phyloP scores from a whole-genome alignment of 2,329 filamentous ascomycete genomes.

The Clonostachys solani region DNA sequence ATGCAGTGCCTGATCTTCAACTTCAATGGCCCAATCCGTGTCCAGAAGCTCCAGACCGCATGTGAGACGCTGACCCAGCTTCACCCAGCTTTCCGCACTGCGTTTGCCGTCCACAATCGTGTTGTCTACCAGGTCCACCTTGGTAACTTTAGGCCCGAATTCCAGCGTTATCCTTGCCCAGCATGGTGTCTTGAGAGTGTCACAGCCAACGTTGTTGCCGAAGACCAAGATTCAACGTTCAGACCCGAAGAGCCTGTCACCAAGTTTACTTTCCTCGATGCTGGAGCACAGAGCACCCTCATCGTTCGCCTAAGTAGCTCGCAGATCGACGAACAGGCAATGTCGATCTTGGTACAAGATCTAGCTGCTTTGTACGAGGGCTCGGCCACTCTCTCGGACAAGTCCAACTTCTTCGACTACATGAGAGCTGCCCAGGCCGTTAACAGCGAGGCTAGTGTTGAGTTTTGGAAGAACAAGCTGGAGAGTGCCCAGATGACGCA shows the following conservation, averaged over 20 bases:
- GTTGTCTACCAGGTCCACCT: slow-evolving; percentile 44
- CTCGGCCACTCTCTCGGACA: slow-evolving; percentile 21
- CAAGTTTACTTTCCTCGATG: slow-evolving; percentile 45
- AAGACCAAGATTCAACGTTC: slow-evolving; percentile 32
- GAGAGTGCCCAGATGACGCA: slow-evolving; percentile 41
- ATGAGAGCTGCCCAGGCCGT: slow-evolving; percentile 31
- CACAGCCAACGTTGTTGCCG: slow-evolving; percentile 33
- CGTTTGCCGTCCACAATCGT: slow-evolving; percentile 42
- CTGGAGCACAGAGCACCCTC: slow-evolving; percentile 38
- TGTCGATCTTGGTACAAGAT: slow-evolving; percentile 41
- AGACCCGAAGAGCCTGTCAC: slow-evolving; percentile 39
- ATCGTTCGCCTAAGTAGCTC: slow-evolving; percentile 42
- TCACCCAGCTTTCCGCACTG: slow-evolving; percentile 50
- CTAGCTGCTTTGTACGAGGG: slow-evolving; percentile 39
- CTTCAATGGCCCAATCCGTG: slow-evolving; percentile 36
- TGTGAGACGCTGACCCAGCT: slow-evolving; percentile 36
- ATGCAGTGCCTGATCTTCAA: slow-evolving; percentile 43
- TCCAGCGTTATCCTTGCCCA: slow-evolving; percentile 34
- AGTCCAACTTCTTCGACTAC: slow-evolving; percentile 43
- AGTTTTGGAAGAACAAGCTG: slow-evolving; percentile 41
- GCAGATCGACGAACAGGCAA: slow-evolving; percentile 42
- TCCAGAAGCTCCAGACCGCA: slow-evolving; percentile 37
- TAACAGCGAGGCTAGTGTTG: slow-evolving; percentile 28
- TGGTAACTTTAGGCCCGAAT: slow-evolving; percentile 34
- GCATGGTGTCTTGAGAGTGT: slow-evolving; percentile 30